Conservation (phyloP, 2,329 filamentous ascomycete species). For the Cucurbitaria berberidis region DNA sequence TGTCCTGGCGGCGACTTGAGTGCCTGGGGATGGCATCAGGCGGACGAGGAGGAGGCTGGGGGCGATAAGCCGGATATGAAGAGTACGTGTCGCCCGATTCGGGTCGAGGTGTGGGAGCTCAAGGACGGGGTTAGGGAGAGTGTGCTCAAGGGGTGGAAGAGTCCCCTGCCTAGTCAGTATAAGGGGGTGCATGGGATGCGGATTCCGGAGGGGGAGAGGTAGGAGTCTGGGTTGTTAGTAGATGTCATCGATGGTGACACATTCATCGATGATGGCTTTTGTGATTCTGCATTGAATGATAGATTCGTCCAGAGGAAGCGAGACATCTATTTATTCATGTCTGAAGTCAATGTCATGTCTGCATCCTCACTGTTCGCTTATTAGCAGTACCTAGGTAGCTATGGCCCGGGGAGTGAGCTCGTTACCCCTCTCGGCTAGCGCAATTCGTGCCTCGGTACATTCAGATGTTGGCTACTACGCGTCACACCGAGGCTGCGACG, state of each 20-base stretch:
- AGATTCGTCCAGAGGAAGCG: no score
- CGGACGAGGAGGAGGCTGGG: constrained; percentile 57
- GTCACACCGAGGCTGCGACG: constrained; percentile 4
- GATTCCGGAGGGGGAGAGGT: constrained; percentile 53
- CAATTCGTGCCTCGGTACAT: constrained; percentile 9
- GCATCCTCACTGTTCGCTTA: background rate
- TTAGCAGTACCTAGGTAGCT: background rate
- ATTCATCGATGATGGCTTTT: no score
- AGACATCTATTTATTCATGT: background rate
- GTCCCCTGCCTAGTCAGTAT: constrained; percentile 66
- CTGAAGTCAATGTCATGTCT: background rate
- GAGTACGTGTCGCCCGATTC: constrained; percentile 71
- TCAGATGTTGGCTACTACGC: background rate
- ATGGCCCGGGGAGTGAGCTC: no score
- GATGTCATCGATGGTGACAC: no score
- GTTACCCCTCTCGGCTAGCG: constrained; percentile 8
- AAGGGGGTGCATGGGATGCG: constrained; percentile 69
- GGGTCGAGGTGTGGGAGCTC: constrained; percentile 74
- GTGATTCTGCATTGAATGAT: no score
- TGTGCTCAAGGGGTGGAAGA: constrained; percentile 63
- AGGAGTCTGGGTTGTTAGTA: background rate
- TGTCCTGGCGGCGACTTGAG: constrained; percentile 84
- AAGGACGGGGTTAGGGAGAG: constrained; percentile 52
- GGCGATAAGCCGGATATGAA: constrained; percentile 60
- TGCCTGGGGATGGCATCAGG: constrained; percentile 75